Conservation (phyloP, 768 basidiomycete species). For the Termitomyces sp. region DNA sequence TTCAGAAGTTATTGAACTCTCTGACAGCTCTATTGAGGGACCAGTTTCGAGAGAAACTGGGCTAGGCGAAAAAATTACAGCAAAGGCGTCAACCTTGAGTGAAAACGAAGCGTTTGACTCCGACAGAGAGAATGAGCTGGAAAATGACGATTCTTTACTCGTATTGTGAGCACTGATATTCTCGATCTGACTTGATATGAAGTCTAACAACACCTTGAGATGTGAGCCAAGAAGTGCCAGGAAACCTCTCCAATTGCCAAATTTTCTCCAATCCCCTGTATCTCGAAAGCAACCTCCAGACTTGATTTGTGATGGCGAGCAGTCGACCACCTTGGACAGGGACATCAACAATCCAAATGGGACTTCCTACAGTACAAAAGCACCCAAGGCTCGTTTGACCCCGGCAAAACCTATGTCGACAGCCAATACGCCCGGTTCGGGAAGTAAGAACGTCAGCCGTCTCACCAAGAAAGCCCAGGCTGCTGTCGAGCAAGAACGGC, state of each 20-base stretch:
- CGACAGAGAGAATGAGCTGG: conserved; percentile 24
- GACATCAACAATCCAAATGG: background rate
- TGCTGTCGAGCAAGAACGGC: conserved; percentile 37
- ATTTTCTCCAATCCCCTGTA: conserved; percentile 7
- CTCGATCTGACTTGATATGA: background rate
- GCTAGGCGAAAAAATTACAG: conserved; percentile 4
- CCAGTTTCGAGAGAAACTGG: conserved; percentile 2
- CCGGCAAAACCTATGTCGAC: background rate
- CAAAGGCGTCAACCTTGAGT: background rate
- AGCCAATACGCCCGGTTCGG: background rate
- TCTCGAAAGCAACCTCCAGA: conserved; percentile 6
- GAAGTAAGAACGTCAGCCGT: conserved; percentile 4
- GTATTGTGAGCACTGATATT: conserved; percentile 25
- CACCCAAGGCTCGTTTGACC: background rate
- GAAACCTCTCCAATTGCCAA: conserved; percentile 33
- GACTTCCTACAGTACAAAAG: background rate
- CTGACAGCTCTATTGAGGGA: conserved; percentile 19
- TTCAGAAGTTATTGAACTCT: conserved; percentile 23
- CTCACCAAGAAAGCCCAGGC: conserved; percentile 36
- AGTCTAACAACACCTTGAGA: conserved; percentile 14
- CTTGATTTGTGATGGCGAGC: background rate
- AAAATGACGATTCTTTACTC: conserved; percentile 33
- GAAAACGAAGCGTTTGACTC: conserved; percentile 14
- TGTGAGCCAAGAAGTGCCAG: conserved; percentile 47
- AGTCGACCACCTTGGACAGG: background rate